A percentile compares a stretch with the other conserved stretches of the same genome.
These are phyloP conservation scores for Liquidambar formosana DNA, from an alignment of 164 flowering plant genomes.

Conservation along the genomic window DNA sequence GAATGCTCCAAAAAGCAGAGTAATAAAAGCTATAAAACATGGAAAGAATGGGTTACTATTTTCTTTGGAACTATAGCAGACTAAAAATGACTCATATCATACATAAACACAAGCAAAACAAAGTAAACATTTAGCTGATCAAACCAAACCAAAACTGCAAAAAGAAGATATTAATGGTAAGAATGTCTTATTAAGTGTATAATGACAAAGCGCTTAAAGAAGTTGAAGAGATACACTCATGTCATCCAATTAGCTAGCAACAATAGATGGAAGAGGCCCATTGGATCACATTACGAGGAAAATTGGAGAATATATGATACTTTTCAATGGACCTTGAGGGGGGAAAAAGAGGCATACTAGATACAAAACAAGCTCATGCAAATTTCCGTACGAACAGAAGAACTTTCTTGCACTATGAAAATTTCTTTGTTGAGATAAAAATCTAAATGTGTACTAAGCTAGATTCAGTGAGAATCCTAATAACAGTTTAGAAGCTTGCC, in stretches of 20 bases:
- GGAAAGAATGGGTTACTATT: not conserved
- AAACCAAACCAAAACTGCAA: not conserved
- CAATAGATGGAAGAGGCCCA: not conserved
- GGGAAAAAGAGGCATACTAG: not conserved
- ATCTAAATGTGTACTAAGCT: not conserved
- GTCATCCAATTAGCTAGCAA: not conserved
- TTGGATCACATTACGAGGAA: not conserved
- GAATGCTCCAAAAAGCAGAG: too few relatives aligned
- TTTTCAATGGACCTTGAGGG: not conserved
- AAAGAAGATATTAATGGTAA: not conserved
- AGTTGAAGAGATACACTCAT: not conserved
- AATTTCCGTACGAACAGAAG: not conserved
- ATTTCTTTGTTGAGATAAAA: too few relatives aligned
- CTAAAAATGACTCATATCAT: not conserved
- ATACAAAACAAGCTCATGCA: not conserved
- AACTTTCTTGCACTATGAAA: not conserved
- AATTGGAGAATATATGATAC: not conserved
- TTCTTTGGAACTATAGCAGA: not conserved
- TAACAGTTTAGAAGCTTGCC: constrained; percentile 26
- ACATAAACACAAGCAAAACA: not conserved
- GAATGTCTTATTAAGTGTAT: not conserved
- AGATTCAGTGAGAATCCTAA: not conserved
- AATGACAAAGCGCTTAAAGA: not conserved
- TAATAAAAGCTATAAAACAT: not conserved
- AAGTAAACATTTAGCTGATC: not conserved